Evolutionary conservation across 257 asterid species (phyloP).

Genomic region (Ilex asprella): DNA sequence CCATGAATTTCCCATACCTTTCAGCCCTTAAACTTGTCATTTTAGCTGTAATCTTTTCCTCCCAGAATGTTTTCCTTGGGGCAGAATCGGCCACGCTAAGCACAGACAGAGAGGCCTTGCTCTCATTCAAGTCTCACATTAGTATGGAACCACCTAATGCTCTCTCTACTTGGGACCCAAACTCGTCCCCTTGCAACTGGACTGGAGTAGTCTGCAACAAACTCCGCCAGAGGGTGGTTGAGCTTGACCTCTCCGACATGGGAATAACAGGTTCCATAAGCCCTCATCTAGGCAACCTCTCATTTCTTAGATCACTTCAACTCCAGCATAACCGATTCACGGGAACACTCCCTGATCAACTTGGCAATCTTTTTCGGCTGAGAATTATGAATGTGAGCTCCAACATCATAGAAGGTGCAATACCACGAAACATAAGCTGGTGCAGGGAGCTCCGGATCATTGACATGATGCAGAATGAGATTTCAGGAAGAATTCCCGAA

Average conservation of each 20-base stretch:
- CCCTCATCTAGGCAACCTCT: conserved; percentile 48
- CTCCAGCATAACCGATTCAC: conserved; percentile 38
- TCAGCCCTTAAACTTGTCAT: not conserved
- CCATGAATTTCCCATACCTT: too few species aligned
- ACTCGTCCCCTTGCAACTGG: conserved; percentile 60
- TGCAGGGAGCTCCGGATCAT: conserved; percentile 30
- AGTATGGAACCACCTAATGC: conserved; percentile 16
- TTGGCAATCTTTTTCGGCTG: conserved; percentile 34
- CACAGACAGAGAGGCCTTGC: conserved; percentile 44
- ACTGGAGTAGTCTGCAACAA: conserved; percentile 41
- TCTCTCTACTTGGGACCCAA: conserved; percentile 38
- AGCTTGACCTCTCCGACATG: conserved; percentile 39
- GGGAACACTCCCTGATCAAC: conserved; percentile 35
- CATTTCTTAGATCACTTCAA: conserved; percentile 42
- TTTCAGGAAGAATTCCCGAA: conserved; percentile 34
- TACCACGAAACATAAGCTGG: conserved; percentile 32
- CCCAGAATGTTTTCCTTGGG: not conserved
- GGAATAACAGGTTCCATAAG: conserved; percentile 37
- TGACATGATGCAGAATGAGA: conserved; percentile 39
- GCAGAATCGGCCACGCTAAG: conserved; percentile 21
- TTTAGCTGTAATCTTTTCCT: not conserved
- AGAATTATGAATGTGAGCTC: conserved; percentile 25
- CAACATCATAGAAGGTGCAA: conserved; percentile 29
- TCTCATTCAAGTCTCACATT: conserved; percentile 40
- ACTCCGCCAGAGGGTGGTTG: conserved; percentile 20